These are phyloP conservation scores for Circinella minor DNA, from an alignment of 371 early-diverging fungal genomes.

Conservation along the genomic window DNA sequence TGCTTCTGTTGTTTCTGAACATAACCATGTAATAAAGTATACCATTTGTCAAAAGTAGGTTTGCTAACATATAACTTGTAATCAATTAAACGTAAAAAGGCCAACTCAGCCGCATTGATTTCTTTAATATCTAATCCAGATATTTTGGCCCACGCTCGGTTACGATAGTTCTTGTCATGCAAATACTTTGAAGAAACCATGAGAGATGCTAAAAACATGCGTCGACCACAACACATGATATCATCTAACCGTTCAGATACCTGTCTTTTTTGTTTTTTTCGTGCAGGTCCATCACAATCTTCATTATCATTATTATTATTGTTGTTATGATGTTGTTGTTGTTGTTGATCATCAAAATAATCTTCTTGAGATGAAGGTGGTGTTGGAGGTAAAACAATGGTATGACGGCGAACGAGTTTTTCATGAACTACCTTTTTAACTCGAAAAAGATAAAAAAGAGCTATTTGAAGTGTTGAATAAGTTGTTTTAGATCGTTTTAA, in stretches of 20 bases:
- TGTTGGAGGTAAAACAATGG: slow-evolving; percentile 9
- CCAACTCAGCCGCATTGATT: slow-evolving; percentile 74
- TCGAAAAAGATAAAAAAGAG: slow-evolving; percentile 66
- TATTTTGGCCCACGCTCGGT: slow-evolving; percentile 76
- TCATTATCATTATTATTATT: too few relatives aligned
- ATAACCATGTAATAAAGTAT: slow-evolving; percentile 56
- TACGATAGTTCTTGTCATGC: slow-evolving; percentile 72
- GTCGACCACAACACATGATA: slow-evolving; percentile 64
- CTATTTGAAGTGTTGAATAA: slow-evolving; percentile 76
- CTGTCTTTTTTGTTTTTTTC: slow-evolving; percentile 4
- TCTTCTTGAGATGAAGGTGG: slow-evolving; percentile 11
- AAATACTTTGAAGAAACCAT: slow-evolving; percentile 76
- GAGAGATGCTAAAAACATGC: slow-evolving; percentile 74
- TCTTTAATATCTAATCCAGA: slow-evolving; percentile 67
- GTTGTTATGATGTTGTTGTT: too few relatives aligned
- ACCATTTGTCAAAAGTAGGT: slow-evolving; percentile 68
- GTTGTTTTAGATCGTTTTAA: slow-evolving; percentile 74
- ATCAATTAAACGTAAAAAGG: slow-evolving; percentile 69
- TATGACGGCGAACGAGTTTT: slow-evolving; percentile 23
- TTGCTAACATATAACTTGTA: slow-evolving; percentile 71
- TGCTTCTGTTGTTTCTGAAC: slow-evolving; percentile 19
- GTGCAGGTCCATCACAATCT: background rate
- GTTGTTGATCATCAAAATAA: background rate
- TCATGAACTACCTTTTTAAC: slow-evolving; percentile 42
- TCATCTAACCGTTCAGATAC: slow-evolving; percentile 28